Evolutionary conservation across 1,139 yeast genomes (phyloP), one percentile per base, ranked within the genome.

Genomic region (Candida dubliniensis): DNA sequence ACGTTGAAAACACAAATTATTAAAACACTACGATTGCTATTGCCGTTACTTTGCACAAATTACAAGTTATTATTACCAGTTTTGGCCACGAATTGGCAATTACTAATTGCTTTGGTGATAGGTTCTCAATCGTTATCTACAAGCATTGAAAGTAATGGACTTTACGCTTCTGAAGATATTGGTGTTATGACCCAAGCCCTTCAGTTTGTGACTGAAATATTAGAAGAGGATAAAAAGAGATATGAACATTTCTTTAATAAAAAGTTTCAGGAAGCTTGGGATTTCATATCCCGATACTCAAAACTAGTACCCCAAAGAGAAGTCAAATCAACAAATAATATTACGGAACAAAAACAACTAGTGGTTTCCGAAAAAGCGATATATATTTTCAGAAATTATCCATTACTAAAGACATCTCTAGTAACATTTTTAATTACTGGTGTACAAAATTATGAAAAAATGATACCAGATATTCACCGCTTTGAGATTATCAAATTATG

Each of bases 11-110:
- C 76, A 9, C 82, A 79, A 47, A 74, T 89, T 7, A 60, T 90
- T 38, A 69, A 64, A 25, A 72, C 87, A 0, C 62, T 84, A 31
- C 57, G 63, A 3, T 61, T 68, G 13, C 65, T 80, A 0, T 65
- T 84, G 31, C 89, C 91, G 0, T 58, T 88, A 31, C 66, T 93
- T 36, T 76, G 89, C 1, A 74, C 91, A 0, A 79, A 84, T 48
- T 72, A 77, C 45, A 67, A 74, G 10, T 71, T 78, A 38, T 67
- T 87, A 34, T 64, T 87, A 39, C 96, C 96, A 0, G 61, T 83
- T 1, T 70, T 87, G 2, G 84, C 95, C 1, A 70, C 77, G 3
- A 64, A 79, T 13, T 93, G 97, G 97, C 84, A 86, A 8, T 48
- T 53, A 25, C 47, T 66, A 23, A 36, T 60, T 14, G 38, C 56